Conservation (phyloP, 1,284 basidiomycete species). For the Fomitopsis palustris region DNA sequence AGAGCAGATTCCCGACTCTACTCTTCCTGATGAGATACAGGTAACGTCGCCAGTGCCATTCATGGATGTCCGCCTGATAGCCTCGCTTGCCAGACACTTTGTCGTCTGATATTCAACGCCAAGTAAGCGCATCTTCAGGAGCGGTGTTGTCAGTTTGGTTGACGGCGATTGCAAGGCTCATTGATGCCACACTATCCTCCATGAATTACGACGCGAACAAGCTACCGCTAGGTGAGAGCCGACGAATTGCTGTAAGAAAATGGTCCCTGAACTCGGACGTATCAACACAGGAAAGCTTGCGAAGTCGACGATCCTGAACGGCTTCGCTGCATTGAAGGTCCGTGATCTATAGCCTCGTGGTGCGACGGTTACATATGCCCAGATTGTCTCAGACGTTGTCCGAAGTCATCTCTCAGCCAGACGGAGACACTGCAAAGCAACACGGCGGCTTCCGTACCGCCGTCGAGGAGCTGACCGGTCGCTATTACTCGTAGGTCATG, state of each 20-base stretch:
- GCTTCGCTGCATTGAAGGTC: constrained; percentile 58
- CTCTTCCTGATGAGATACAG: constrained; percentile 45
- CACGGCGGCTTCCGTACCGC: constrained; percentile 38
- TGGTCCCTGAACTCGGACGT: not conserved
- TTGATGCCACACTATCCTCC: constrained; percentile 54
- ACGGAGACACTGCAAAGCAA: constrained; percentile 34
- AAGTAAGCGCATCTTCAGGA: constrained; percentile 29
- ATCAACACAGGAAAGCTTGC: constrained; percentile 45
- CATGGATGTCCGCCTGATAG: not conserved
- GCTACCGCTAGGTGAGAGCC: constrained; percentile 49
- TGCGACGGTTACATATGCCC: not conserved
- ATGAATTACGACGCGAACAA: constrained; percentile 74
- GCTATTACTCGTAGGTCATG: constrained; percentile 54
- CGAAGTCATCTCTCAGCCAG: constrained; percentile 48
- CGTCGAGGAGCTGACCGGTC: constrained; percentile 44
- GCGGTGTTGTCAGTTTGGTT: not conserved
- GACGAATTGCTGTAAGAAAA: not conserved
- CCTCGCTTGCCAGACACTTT: constrained; percentile 36
- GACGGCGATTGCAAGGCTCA: constrained; percentile 33
- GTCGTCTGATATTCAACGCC: constrained; percentile 55
- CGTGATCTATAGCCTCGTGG: not conserved
- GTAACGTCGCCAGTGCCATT: constrained; percentile 19
- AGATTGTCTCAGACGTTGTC: constrained; percentile 39
- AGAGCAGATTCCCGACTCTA: constrained; percentile 44
- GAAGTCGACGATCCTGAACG: constrained; percentile 53